Percentiles rank a stretch among this genome's conserved stretches.
phyloP scores from a whole-genome alignment of 1,139 yeast species.

The Zhuliangozyma parablackwelliae region DNA sequence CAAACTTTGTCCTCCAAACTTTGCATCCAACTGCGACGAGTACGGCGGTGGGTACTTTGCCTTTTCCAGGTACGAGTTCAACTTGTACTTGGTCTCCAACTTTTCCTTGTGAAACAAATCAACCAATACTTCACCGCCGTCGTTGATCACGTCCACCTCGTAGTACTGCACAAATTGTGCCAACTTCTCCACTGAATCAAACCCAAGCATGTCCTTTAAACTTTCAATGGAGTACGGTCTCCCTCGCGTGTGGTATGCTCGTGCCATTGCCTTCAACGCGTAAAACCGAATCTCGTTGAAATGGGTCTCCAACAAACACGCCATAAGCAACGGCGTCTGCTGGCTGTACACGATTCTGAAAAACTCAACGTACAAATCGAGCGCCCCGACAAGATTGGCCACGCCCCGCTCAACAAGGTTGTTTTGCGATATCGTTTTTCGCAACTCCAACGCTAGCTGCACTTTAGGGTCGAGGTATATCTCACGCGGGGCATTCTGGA shows the following conservation, averaged over 20 bases:
- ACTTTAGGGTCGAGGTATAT: conserved; percentile 56
- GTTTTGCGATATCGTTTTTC: conserved; percentile 65
- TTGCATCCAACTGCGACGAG: conserved; percentile 48
- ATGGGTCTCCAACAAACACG: conserved; percentile 76
- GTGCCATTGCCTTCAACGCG: conserved; percentile 65
- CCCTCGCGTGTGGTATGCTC: conserved; percentile 67
- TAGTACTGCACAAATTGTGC: conserved; percentile 59
- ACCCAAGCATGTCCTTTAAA: conserved; percentile 55
- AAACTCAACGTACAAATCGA: conserved; percentile 60
- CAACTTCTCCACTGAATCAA: conserved; percentile 54
- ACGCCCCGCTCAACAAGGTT: conserved; percentile 56
- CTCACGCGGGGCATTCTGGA: conserved; percentile 61
- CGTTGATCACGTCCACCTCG: conserved; percentile 47
- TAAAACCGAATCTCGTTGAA: conserved; percentile 75
- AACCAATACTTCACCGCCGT: conserved; percentile 33
- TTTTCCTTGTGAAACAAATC: conserved; percentile 55
- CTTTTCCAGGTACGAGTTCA: conserved; percentile 40
- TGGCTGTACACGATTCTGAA: conserved; percentile 51
- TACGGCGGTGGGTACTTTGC: conserved; percentile 55
- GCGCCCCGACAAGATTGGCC: conserved; percentile 54
- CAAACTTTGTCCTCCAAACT: conserved; percentile 32
- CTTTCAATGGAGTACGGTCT: conserved; percentile 54
- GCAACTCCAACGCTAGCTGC: conserved; percentile 65
- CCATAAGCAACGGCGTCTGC: conserved; percentile 61
- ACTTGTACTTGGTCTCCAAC: conserved; percentile 38